phyloP scores from a whole-genome alignment of 306 rosid genomes.

The Echinosophora koreensis region DNA sequence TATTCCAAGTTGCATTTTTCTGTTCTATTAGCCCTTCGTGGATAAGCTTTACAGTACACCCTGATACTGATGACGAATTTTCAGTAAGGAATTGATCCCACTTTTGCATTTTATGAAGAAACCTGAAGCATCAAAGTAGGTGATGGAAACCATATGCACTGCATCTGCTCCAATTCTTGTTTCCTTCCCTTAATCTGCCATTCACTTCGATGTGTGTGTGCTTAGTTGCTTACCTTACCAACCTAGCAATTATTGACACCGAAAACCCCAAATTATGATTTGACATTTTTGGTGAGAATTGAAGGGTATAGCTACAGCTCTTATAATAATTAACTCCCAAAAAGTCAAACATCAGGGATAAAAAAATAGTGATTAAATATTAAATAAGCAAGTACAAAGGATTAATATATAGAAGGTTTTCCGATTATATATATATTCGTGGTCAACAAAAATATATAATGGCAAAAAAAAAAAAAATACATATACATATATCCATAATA shows the following conservation, averaged over 20 bases:
- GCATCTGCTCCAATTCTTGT: conserved; percentile 49
- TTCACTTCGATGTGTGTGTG: conserved; percentile 43
- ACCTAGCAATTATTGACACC: conserved; percentile 31
- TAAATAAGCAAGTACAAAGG: not conserved
- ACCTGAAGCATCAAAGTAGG: conserved; percentile 49
- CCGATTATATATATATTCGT: too few relatives aligned
- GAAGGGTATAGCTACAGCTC: conserved; percentile 19
- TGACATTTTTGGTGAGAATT: not conserved
- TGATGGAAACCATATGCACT: conserved; percentile 47
- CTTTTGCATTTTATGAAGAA: conserved; percentile 28
- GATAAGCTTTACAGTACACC: conserved; percentile 34
- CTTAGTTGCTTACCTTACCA: conserved; percentile 32
- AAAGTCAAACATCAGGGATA: too few relatives aligned
- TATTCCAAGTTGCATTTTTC: conserved; percentile 47
- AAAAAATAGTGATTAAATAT: too few relatives aligned
- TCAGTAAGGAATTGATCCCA: conserved; percentile 41
- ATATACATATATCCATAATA: not conserved
- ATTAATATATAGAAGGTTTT: not conserved
- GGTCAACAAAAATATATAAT: not conserved
- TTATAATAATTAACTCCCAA: not conserved
- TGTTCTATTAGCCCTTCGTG: not conserved
- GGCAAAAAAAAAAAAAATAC: not conserved
- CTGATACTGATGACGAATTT: conserved; percentile 25
- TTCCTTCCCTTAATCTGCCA: conserved; percentile 39
- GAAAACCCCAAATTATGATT: conserved; percentile 36